These are phyloP conservation scores for Penicillium manginii DNA, from an alignment of 495 filamentous ascomycete species.

Conservation along the genomic window DNA sequence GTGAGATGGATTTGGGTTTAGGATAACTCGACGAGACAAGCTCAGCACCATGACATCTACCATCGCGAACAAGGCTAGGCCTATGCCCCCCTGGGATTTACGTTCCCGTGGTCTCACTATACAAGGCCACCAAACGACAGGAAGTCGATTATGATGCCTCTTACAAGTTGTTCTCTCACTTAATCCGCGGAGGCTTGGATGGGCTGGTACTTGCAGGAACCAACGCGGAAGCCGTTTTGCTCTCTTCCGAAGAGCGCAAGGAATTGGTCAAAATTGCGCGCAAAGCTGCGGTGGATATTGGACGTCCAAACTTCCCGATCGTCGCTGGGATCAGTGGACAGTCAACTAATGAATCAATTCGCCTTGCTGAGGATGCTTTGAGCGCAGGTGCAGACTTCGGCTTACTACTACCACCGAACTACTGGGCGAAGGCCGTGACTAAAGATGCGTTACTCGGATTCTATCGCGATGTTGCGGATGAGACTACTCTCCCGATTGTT, in stretches of 20 bases:
- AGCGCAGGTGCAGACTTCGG: constrained; percentile 57
- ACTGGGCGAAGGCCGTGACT: constrained; percentile 61
- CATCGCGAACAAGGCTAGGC: constrained; percentile 23
- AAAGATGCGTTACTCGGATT: constrained; percentile 58
- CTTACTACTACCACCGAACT: constrained; percentile 60
- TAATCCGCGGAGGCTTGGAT: constrained; percentile 41
- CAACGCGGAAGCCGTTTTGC: constrained; percentile 62
- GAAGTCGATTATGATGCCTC: constrained; percentile 47
- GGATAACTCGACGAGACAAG: not conserved
- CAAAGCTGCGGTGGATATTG: constrained; percentile 56
- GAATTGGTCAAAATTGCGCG: constrained; percentile 52
- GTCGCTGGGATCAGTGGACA: constrained; percentile 64
- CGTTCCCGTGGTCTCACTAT: constrained; percentile 45
- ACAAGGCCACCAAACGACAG: constrained; percentile 34
- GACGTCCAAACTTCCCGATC: constrained; percentile 56
- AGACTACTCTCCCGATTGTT: constrained; percentile 57
- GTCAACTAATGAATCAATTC: constrained; percentile 65
- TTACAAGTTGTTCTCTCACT: constrained; percentile 36
- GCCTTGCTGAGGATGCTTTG: constrained; percentile 61
- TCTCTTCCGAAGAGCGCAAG: constrained; percentile 57
- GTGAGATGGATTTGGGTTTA: not conserved
- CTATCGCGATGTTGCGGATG: constrained; percentile 56
- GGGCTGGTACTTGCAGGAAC: constrained; percentile 62
- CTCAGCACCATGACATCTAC: constrained; percentile 25
- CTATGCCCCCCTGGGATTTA: constrained; percentile 44